Evolutionary conservation across 78 protist species (phyloP), one percentile per base, ranked within the genome.

Genomic region (Isochrysis galbana): DNA sequence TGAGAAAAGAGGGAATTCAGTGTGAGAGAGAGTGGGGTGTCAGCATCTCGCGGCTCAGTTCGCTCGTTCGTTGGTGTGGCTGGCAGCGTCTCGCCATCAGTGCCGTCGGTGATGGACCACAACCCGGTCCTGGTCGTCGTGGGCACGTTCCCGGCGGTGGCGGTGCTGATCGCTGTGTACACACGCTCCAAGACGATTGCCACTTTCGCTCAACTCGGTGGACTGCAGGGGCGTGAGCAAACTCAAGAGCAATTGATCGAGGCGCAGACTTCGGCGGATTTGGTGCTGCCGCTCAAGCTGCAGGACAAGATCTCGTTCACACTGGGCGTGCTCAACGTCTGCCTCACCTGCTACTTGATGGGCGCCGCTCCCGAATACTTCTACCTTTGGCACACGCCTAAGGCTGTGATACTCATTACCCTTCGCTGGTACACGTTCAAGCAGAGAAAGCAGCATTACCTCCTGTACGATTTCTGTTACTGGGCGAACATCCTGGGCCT

Each of bases 401-500:
- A 78, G 87, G 87, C 41, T 32, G 34, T 78, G 46, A 5, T 78
- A 19, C 87, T 78, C 48, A 38, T 42, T 3, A 32, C 46, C 25
- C 34, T 78, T 23, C 36, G 87, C 46, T 78, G 45, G 45, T 78
- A 41, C 48, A 21, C 41, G 39, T 78, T 78, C 46, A 38, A 38
- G 87, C 46, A 42, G 36, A 32, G 42, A 48, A 23, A 23, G 54
- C 38, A 78, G 87, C 87, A 78, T 48, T 78, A 38, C 25, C 87
- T 78, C 46, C 87, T 78, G 1, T 32, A 32, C 48, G 87, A 78
- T 42, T 78, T 78, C 48, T 78, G 87, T 42, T 78, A 41, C 87
- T 39, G 44, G 87, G 87, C 87, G 46, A 78, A 78, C 46, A 23
- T 36, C 11, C 41, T 78, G 46, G 22, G 54, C 36, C n/a, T 78